These are phyloP conservation scores for Solanum stenotomum DNA, from an alignment of 257 asterid species.

Conservation along the genomic window DNA sequence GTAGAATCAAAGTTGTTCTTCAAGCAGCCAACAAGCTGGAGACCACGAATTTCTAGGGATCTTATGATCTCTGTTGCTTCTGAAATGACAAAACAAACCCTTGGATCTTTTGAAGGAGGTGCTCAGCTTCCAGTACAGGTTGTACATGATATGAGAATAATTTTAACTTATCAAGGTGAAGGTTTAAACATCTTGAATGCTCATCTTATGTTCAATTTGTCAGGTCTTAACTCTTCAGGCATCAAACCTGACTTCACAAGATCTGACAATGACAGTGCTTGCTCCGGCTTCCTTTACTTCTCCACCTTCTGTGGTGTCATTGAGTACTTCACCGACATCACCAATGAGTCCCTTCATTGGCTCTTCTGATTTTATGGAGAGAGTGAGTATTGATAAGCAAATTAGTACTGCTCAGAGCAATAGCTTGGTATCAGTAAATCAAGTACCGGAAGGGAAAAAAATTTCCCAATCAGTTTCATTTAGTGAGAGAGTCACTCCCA, in stretches of 20 bases:
- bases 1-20: conserved; percentile 89
- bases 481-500: conserved; percentile 23
- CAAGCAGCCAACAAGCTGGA: conserved; percentile 87
- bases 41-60: conserved; percentile 83
- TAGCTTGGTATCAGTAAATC: conserved; percentile 21
- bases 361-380: conserved; percentile 33
- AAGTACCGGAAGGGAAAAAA: conserved; percentile 31
- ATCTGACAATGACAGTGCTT: conserved; percentile 84
- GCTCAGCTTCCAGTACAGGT: conserved; percentile 92
- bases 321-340: conserved; percentile 56
- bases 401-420: conserved; percentile 18
- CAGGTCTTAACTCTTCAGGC: conserved; percentile 98
- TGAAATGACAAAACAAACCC: conserved; percentile 73
- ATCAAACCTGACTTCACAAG: conserved; percentile 79
- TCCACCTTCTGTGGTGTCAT: conserved; percentile 80
- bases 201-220: conserved; percentile 22
- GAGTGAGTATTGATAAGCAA: conserved; percentile 27
- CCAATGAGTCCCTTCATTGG: conserved; percentile 44
- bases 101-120: conserved; percentile 51
- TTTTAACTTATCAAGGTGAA: conserved; percentile 2
- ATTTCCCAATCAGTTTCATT: conserved; percentile 25
- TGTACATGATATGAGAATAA: conserved; percentile 13
- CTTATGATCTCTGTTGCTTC: conserved; percentile 94
- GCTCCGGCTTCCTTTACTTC: conserved; percentile 96
- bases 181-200: conserved; percentile 4